Conservation (phyloP, 176 grass and related monocot genomes). For the Thalia dealbata region DNA sequence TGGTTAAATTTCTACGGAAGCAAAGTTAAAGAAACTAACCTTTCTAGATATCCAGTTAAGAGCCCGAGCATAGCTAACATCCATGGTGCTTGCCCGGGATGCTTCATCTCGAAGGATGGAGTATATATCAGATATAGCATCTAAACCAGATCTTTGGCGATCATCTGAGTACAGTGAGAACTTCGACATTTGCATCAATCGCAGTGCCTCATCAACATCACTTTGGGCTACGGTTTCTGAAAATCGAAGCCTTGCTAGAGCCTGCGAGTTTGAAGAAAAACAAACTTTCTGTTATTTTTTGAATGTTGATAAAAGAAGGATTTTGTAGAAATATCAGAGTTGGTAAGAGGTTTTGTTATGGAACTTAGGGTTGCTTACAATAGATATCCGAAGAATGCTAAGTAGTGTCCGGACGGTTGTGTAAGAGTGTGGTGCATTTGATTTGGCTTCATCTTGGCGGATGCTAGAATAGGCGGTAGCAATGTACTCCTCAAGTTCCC, state of each 20-base stretch:
- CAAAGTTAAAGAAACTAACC: constrained; percentile 23
- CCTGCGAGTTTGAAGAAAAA: constrained; percentile 28
- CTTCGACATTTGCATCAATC: constrained; percentile 99
- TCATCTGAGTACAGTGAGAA: constrained; percentile 87
- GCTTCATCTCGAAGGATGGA: constrained; percentile 93
- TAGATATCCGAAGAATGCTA: constrained; percentile 94
- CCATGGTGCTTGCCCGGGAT: constrained; percentile 63
- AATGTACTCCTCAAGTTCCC: constrained; percentile 91
- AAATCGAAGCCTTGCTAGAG: constrained; percentile 90
- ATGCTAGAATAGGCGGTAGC: constrained; percentile 97
- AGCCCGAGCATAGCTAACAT: constrained; percentile 87
- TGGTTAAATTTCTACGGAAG: not conserved
- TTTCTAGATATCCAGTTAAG: constrained; percentile 99
- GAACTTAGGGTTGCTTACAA: constrained; percentile 40
- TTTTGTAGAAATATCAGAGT: too few species aligned
- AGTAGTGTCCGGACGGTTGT: constrained; percentile 92
- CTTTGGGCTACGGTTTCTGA: constrained; percentile 84
- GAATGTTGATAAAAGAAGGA: too few species aligned
- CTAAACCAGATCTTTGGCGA: constrained; percentile 78
- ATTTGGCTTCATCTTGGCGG: constrained; percentile 98
- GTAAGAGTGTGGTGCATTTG: constrained; percentile 94
- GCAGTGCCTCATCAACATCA: constrained; percentile 81
- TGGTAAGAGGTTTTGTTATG: not conserved
- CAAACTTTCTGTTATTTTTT: too few species aligned
- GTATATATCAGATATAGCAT: constrained; percentile 97